Conservation (phyloP, 805 yeast genomes). For the Scheffersomyces amazonensis region DNA sequence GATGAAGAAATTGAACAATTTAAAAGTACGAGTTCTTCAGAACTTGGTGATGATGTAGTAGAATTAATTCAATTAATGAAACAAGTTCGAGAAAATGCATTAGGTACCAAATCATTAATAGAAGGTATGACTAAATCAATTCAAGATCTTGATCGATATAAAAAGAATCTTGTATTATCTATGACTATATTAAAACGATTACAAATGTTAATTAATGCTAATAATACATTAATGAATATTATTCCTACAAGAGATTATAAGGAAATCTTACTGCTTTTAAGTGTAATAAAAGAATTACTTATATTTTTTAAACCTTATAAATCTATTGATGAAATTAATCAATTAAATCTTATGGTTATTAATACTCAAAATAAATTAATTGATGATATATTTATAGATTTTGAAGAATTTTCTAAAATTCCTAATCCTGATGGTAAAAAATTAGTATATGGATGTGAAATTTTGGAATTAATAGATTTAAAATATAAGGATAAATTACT, state of each 20-base stretch:
- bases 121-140: constrained; percentile 73
- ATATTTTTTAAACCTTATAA: constrained; percentile 75
- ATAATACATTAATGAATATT: constrained; percentile 53
- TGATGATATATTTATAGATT: constrained; percentile 71
- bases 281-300: constrained; percentile 72
- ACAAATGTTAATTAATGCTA: constrained; percentile 80
- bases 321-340: constrained; percentile 76
- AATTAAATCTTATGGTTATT: constrained; percentile 56
- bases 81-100: constrained; percentile 47
- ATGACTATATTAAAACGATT: constrained; percentile 85
- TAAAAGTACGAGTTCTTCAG: constrained; percentile 19
- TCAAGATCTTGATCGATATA: constrained; percentile 74
- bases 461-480: constrained; percentile 63
- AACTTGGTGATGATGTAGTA: constrained; percentile 30
- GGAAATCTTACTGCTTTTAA: constrained; percentile 58
- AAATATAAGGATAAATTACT: constrained; percentile 57
- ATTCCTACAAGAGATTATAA: constrained; percentile 46
- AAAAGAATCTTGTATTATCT: constrained; percentile 76
- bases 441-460: constrained; percentile 63
- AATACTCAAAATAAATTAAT: constrained; percentile 59
- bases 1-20: constrained; percentile 31
- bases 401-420: constrained; percentile 45
- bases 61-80: constrained; percentile 43
- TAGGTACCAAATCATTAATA: constrained; percentile 58
- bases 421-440: constrained; percentile 22